Evolutionary conservation across 2,329 filamentous ascomycete species (phyloP), one percentile per base, ranked within the genome.

Genomic region (Ophiocordyceps robertsii): DNA sequence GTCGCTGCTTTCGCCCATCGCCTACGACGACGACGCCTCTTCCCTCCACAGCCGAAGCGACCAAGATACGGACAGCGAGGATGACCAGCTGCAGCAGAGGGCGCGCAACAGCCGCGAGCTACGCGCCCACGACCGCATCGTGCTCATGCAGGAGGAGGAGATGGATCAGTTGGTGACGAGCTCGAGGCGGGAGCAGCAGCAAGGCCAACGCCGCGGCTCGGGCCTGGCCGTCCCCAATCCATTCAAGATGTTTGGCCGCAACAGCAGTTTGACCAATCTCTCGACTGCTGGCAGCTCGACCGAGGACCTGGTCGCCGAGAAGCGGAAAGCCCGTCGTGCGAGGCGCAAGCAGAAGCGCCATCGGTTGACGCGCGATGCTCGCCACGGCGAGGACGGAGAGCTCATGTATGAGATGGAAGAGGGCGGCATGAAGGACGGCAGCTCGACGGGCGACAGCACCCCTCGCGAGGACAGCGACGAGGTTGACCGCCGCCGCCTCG

Each of bases 351-450:
- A 68, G 52, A 77, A 75, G 61, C 69, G 64, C 63, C 69, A 71
- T 47, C 67, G 62, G 49, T 58, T 74, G 55, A 61, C 70, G 51
- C 65, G 68, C 43, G 65, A 73, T 41, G 75, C 75, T 4, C 66
- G 66, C 24, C 60, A 77, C 46, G 79, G 79, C 43, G 83, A 86
- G 56, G 77, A 85, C 50, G 80, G 82, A 32, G 76, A 80, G 59
- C 67, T 93, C 54, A 85, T 94, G 80, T 89, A 86, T 59, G 84
- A 92, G 63, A 86, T 90, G 82, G 89, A 95, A 61, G 82, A 88
- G 56, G 86, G 87, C 1, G 75, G 71, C 3, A 73, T 83, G 54
- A 77, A 72, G 46, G 78, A 82, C 39, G 80, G 81, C 42, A 84
- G 74, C 56, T 69, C 67, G 6, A 79, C 76, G 0, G 76, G 75